Evolutionary conservation across 1,284 basidiomycete species (phyloP).

Genomic region (Cutaneotrichosporon sp.): DNA sequence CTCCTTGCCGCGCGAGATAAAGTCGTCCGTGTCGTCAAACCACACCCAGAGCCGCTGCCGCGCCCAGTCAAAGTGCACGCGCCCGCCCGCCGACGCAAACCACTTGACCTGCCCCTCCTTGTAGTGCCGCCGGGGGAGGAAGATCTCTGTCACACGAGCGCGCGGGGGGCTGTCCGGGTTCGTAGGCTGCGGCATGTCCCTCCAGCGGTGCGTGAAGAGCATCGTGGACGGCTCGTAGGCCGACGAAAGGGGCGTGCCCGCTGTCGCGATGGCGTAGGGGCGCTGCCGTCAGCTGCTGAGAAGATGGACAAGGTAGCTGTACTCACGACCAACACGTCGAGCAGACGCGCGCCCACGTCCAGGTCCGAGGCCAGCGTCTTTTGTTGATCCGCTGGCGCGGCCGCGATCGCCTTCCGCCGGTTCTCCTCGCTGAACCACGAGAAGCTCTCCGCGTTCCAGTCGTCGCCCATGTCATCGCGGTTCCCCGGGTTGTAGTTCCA

Average conservation of each 20-base stretch:
- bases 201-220: constrained; percentile 37
- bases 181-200: constrained; percentile 23
- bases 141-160: constrained; percentile 74
- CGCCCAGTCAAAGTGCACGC: constrained; percentile 34
- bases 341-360: constrained; percentile 77
- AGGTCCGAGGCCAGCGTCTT: constrained; percentile 60
- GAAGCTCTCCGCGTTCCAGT: constrained; percentile 96
- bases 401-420: constrained; percentile 52
- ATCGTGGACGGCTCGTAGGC: constrained; percentile 34
- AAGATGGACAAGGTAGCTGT: not conserved
- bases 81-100: constrained; percentile 32
- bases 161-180: constrained; percentile 43
- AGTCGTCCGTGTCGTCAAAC: constrained; percentile 36
- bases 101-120: constrained; percentile 24
- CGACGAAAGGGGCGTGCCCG: constrained; percentile 42
- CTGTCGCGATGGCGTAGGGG: constrained; percentile 51
- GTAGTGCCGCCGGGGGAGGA: constrained; percentile 60
- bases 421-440: constrained; percentile 75
- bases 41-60: constrained; percentile 42
- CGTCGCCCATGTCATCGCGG: constrained; percentile 73
- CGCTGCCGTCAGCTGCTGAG: constrained; percentile 38
- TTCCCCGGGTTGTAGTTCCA: constrained; percentile 97
- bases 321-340: constrained; percentile 67
- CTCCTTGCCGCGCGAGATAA: constrained; percentile 2
- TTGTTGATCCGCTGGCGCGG: constrained; percentile 28